Base-by-base conservation (phyloP, 1,284 basidiomycete species). In the Rhodotorula sp. region DNA sequence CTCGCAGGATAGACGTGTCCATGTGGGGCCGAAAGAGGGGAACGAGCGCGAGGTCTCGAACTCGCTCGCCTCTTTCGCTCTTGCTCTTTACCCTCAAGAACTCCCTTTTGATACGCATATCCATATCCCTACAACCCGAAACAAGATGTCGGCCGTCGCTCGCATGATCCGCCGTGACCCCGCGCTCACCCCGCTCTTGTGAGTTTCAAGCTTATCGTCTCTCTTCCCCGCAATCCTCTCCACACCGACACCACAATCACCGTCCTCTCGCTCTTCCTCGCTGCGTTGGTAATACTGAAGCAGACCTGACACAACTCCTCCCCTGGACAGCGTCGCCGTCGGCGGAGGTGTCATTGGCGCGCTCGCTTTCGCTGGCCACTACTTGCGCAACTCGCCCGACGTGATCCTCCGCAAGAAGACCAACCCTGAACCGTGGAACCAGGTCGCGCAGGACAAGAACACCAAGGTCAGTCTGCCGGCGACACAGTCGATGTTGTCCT, bases 371-470 rank as follows among this genome's bases (percentile, higher is more conserved):
- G 78, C 75, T 39, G 66, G 71, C 23, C 76, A 80, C 71, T 71
- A 77, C 70, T 69, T 80, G 49, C 73, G 73, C 54, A 75, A 76
- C 69, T 76, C 75, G 54, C 67, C 74, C 26, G 76, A 77, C 49
- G 76, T 79, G 26, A 49, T 76, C 43, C 62, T 79, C 57, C 67
- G 74, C 29, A 78, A 76, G 54, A 64, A 69, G 15, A 51, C 47
- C 18, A 75, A 75, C 62, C 76, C 73, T 14, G 73, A 79, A 34
- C 79, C 79, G 20, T 79, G 79, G 78, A 79, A 79, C 70, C 60
- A 76, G 31, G 77, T 80, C 16, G 59, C 72, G 60, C 79, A 77
- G 65, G 68, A 73, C 54, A 73, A 73, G 58, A 79, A 80, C 69
- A 80, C 77, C 46, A 80, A 79, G 67, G 70, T 71, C 10, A 46